A percentile compares a stretch with the other conserved stretches of the same genome.
These are phyloP conservation scores for Polychaeton citri DNA, from an alignment of 2,329 filamentous ascomycete species.

Conservation along the genomic window DNA sequence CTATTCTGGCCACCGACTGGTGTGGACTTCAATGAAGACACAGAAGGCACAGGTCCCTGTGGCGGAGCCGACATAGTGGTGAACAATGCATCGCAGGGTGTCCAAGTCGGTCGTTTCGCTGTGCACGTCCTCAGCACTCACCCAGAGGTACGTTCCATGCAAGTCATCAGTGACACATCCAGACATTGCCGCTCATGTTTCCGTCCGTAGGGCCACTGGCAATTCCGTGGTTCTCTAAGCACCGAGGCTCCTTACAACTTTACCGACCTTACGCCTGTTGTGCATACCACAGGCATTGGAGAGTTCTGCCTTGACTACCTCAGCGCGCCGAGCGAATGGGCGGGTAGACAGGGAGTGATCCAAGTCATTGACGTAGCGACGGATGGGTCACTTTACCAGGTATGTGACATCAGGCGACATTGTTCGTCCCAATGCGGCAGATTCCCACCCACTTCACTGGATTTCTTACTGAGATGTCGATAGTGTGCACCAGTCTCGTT, in stretches of 20 bases:
- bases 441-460: not conserved
- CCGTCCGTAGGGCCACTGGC: conserved; percentile 12
- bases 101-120: conserved; percentile 17
- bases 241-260: conserved; percentile 18
- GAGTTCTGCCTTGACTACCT: conserved; percentile 16
- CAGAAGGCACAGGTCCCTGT: conserved; percentile 14
- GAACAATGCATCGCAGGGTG: conserved; percentile 10
- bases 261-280: conserved; percentile 13
- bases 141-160: conserved; percentile 7
- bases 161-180: too few species aligned
- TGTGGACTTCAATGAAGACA: conserved; percentile 16
- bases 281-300: conserved; percentile 14
- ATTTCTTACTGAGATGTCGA: not conserved
- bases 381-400: conserved; percentile 20
- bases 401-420: conserved; percentile 4
- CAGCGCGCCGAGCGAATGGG: conserved; percentile 13
- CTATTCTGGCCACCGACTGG: conserved; percentile 25
- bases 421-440: not conserved
- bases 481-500: conserved; percentile 21
- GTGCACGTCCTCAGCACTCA: conserved; percentile 15
- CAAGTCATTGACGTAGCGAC: conserved; percentile 16
- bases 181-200: too few species aligned
- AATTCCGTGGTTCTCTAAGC: conserved; percentile 15
- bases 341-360: conserved; percentile 15
- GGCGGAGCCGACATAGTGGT: conserved; percentile 14